Conservation (phyloP, 2,329 filamentous ascomycete genomes). For the Paecilomyces niveus region DNA sequence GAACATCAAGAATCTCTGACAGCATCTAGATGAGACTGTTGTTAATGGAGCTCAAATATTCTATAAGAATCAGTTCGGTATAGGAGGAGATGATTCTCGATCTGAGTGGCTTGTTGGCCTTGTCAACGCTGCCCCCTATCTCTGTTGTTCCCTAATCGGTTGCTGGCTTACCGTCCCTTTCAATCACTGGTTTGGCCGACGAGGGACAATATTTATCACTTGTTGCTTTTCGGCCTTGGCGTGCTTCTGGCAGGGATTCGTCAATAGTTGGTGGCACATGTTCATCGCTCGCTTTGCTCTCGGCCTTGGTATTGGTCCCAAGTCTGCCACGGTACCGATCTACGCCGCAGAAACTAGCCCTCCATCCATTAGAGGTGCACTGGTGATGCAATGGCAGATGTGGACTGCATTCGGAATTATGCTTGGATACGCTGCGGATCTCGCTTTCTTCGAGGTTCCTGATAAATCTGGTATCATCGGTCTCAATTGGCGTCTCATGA, state of each 20-base stretch:
- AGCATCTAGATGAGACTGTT: constrained; percentile 55
- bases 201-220: constrained; percentile 69
- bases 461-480: constrained; percentile 49
- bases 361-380: constrained; percentile 60
- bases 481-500: constrained; percentile 61
- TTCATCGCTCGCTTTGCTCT: constrained; percentile 64
- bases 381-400: constrained; percentile 78
- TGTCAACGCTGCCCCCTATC: constrained; percentile 50
- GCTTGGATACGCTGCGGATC: constrained; percentile 53
- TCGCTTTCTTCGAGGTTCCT: constrained; percentile 53
- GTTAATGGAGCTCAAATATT: constrained; percentile 63
- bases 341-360: constrained; percentile 70
- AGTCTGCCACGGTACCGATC: constrained; percentile 67
- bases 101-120: constrained; percentile 56
- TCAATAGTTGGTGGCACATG: constrained; percentile 64
- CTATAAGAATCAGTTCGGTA: constrained; percentile 56
- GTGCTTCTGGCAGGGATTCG: constrained; percentile 55
- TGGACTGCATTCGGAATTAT: constrained; percentile 46
- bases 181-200: constrained; percentile 62
- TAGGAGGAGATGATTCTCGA: constrained; percentile 41
- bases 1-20: not conserved
- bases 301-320: constrained; percentile 71
- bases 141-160: constrained; percentile 61
- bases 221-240: constrained; percentile 60
- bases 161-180: constrained; percentile 70